Evolutionary conservation across 306 rosid species (phyloP).

Genomic region (Citrullus amarus): DNA sequence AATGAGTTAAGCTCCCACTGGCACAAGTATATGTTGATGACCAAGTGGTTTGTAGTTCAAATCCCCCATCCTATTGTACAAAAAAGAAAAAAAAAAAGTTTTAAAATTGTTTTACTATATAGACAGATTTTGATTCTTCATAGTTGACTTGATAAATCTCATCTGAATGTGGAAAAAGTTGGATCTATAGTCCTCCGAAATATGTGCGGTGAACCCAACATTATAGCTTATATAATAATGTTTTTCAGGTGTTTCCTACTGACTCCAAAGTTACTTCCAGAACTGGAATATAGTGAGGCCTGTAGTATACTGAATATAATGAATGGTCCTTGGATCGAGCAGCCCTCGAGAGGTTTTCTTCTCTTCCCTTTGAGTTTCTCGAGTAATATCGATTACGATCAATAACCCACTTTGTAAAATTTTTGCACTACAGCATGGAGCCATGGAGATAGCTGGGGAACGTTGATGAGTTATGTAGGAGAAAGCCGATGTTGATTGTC

Average conservation of each 20-base stretch:
- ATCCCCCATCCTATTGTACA: too few relatives aligned
- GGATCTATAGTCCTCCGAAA: neutral
- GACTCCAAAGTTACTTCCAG: conserved; percentile 84
- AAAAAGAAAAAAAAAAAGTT: neutral
- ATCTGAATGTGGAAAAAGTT: neutral
- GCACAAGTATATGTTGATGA: too few relatives aligned
- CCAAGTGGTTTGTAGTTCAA: too few relatives aligned
- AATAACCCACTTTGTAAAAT: neutral
- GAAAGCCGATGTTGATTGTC: conserved; percentile 22
- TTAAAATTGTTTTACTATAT: neutral
- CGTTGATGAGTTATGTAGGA: conserved; percentile 31
- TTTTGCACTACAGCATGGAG: conserved; percentile 56
- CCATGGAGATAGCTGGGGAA: conserved; percentile 66
- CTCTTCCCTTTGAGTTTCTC: neutral
- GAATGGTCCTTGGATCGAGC: conserved; percentile 82
- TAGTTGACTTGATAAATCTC: neutral
- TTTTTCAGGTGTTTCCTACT: conserved; percentile 82
- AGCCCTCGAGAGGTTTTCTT: conserved; percentile 51
- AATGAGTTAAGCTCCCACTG: too few relatives aligned
- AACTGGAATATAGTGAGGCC: conserved; percentile 77
- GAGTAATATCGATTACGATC: neutral
- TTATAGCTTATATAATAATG: conserved; percentile 3
- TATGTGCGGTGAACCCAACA: neutral
- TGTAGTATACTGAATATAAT: conserved; percentile 78
- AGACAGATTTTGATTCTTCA: neutral